Conservation (phyloP, 164 flowering plant species). For the Vitis cinerea region DNA sequence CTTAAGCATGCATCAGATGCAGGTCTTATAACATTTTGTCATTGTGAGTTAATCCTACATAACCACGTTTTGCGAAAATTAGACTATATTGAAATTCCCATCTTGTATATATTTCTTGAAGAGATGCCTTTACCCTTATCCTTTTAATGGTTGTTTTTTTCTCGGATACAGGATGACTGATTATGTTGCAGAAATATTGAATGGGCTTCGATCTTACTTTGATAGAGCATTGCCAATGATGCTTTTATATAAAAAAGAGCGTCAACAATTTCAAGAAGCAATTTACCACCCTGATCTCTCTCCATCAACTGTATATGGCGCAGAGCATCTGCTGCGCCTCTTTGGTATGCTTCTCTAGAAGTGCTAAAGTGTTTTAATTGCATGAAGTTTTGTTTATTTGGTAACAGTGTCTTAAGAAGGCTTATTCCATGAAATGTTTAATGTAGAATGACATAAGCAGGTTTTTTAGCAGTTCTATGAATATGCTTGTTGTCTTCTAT, state of each 20-base stretch:
- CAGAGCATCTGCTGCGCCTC: constrained; percentile 89
- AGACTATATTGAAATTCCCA: too few relatives aligned
- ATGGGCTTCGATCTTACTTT: constrained; percentile 81
- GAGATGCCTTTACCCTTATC: not conserved
- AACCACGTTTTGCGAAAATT: too few relatives aligned
- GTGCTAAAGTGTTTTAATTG: not conserved
- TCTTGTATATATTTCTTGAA: too few relatives aligned
- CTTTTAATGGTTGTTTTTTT: constrained; percentile 6
- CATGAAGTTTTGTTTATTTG: not conserved
- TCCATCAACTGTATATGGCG: constrained; percentile 89
- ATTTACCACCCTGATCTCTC: constrained; percentile 45
- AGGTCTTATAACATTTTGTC: too few relatives aligned
- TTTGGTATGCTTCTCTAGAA: constrained; percentile 61
- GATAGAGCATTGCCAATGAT: constrained; percentile 80
- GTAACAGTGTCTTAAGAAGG: too few relatives aligned
- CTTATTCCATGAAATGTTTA: too few relatives aligned
- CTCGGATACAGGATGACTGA: constrained; percentile 54
- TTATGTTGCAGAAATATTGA: constrained; percentile 66
- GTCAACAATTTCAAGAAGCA: constrained; percentile 68
- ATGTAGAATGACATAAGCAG: too few relatives aligned
- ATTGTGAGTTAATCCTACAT: too few relatives aligned
- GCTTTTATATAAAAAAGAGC: constrained; percentile 84
- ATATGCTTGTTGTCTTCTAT: too few relatives aligned
- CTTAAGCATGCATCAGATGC: too few relatives aligned
- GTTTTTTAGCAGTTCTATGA: too few relatives aligned